These are phyloP conservation scores for Schizochytrium sp. DNA, from an alignment of 108 stramenopile genomes.

Conservation along the genomic window DNA sequence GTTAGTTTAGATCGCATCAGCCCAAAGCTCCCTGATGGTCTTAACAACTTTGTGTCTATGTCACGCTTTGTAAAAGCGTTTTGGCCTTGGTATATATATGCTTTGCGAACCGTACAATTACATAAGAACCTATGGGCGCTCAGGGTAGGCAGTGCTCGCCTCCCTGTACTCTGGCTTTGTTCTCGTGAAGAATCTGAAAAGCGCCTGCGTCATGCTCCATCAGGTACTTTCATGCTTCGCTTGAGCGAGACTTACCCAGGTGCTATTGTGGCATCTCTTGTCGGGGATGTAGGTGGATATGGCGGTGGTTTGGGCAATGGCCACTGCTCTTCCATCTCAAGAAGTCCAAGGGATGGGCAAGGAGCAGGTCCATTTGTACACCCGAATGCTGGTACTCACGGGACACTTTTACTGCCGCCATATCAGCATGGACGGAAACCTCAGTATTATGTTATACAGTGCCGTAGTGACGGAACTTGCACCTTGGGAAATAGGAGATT, in stretches of 20 bases:
- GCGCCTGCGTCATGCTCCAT: not conserved
- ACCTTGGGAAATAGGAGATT: not conserved
- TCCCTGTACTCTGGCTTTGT: constrained; percentile 8
- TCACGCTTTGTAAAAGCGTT: constrained; percentile 33
- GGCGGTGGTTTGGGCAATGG: not conserved
- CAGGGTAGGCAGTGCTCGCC: not conserved
- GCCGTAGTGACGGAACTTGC: not conserved
- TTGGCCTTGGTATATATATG: constrained; percentile 37
- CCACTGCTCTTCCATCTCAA: too few species aligned
- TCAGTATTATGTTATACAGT: not conserved
- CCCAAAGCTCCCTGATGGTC: not conserved
- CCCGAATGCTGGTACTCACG: too few species aligned
- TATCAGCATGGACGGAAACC: not conserved
- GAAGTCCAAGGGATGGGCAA: too few species aligned
- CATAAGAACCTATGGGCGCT: constrained; percentile 5
- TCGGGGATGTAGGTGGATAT: not conserved
- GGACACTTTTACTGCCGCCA: not conserved
- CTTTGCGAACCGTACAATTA: not conserved
- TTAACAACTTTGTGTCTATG: not conserved
- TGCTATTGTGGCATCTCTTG: not conserved
- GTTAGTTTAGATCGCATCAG: not conserved
- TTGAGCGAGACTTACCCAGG: constrained; percentile 24
- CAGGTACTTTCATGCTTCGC: constrained; percentile 6
- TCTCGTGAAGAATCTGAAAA: not conserved
- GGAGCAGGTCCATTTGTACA: too few species aligned